These are phyloP conservation scores for Mortierella antarctica DNA, from an alignment of 192 early-diverging fungal genomes.

Conservation along the genomic window DNA sequence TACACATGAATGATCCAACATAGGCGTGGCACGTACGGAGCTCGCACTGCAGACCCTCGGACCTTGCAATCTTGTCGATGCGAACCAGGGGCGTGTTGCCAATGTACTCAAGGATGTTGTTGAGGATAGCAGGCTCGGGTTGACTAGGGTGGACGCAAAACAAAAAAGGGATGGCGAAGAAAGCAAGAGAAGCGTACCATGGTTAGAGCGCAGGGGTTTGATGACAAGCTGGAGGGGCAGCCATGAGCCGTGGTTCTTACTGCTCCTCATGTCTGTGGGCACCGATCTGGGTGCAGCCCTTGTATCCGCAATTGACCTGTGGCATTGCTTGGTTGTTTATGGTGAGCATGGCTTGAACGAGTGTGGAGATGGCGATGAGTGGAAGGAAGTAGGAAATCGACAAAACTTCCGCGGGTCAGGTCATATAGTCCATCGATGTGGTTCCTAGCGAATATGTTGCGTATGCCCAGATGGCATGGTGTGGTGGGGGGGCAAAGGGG, in stretches of 20 bases:
- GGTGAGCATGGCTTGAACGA: no score
- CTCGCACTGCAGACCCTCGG: slow-evolving; percentile 95
- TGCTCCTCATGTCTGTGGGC: slow-evolving; percentile 53
- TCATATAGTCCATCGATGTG: no score
- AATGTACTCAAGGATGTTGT: slow-evolving; percentile 94
- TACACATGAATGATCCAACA: no score
- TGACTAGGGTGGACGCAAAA: slow-evolving; percentile 16
- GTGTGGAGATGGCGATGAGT: no score
- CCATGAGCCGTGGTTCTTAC: slow-evolving; percentile 4
- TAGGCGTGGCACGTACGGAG: slow-evolving; percentile 64
- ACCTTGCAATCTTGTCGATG: slow-evolving; percentile 87
- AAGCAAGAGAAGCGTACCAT: no score
- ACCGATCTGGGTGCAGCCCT: slow-evolving; percentile 44
- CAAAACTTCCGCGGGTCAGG: no score
- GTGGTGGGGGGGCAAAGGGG: no score
- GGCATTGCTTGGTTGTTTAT: no score
- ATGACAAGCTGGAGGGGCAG: neutral
- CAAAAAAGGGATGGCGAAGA: neutral
- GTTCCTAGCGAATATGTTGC: no score
- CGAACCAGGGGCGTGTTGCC: slow-evolving; percentile 97
- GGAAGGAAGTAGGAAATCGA: no score
- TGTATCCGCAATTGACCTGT: slow-evolving; percentile 11
- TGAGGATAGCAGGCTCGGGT: slow-evolving; percentile 83
- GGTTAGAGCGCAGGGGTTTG: neutral
- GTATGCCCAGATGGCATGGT: no score